Conservation (phyloP, 352 stramenopile species). For the Globisporangium yorkense region DNA sequence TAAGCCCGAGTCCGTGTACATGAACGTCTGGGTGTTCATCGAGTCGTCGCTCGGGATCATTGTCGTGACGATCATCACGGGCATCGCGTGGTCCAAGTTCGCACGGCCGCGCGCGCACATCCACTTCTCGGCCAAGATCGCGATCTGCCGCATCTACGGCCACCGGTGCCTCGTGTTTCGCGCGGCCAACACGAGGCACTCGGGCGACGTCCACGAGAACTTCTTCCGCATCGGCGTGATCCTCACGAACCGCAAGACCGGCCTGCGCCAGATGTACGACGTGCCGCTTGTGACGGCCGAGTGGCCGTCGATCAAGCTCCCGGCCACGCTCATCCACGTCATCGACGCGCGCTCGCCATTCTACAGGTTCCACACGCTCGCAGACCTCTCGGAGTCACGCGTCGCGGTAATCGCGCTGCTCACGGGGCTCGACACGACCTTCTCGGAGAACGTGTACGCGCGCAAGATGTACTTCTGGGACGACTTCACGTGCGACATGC, state of each 20-base stretch:
- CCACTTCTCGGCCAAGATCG: slow-evolving; percentile 70
- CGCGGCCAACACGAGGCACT: slow-evolving; percentile 73
- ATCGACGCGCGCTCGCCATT: slow-evolving; percentile 79
- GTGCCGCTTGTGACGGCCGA: slow-evolving; percentile 72
- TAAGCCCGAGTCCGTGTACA: slow-evolving; percentile 38
- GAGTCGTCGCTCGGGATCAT: slow-evolving; percentile 76
- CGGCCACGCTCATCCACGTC: slow-evolving; percentile 76
- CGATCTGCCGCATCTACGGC: slow-evolving; percentile 63
- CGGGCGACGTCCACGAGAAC: slow-evolving; percentile 75
- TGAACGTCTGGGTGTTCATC: slow-evolving; percentile 76
- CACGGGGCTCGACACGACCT: slow-evolving; percentile 80
- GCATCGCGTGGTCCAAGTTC: slow-evolving; percentile 86
- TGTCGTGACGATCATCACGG: slow-evolving; percentile 75
- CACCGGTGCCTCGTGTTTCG: slow-evolving; percentile 77
- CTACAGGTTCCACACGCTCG: slow-evolving; percentile 64
- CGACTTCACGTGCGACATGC: slow-evolving; percentile 77
- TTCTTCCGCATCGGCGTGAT: slow-evolving; percentile 82
- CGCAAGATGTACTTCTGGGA: slow-evolving; percentile 88
- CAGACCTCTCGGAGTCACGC: slow-evolving; percentile 64
- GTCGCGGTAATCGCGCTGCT: slow-evolving; percentile 74
- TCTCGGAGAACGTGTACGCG: slow-evolving; percentile 81
- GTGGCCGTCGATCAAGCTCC: slow-evolving; percentile 80
- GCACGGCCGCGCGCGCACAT: slow-evolving; percentile 72
- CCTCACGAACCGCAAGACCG: slow-evolving; percentile 76
- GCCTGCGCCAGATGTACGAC: slow-evolving; percentile 76